phyloP scores from a whole-genome alignment of 2,329 filamentous ascomycete species.

The Xylaria sp. region DNA sequence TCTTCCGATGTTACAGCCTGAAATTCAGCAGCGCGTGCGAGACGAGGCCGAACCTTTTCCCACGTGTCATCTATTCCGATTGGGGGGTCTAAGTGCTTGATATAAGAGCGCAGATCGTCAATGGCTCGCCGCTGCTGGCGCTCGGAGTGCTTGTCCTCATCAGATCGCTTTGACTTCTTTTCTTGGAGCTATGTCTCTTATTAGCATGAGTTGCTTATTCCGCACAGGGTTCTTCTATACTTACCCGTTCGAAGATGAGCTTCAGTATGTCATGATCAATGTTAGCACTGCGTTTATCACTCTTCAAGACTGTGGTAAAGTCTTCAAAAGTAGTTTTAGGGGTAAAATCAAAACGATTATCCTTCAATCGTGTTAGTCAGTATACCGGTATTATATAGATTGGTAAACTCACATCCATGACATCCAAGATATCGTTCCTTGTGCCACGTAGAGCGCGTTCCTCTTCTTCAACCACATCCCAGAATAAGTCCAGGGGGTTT shows the following conservation, averaged over 20 bases:
- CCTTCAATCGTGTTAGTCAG: constrained; percentile 56
- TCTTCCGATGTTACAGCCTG: constrained; percentile 83
- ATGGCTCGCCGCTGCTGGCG: constrained; percentile 84
- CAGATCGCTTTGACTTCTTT: constrained; percentile 77
- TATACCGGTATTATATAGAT: not conserved
- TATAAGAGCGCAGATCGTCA: constrained; percentile 81
- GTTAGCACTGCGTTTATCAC: constrained; percentile 86
- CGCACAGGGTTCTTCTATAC: constrained; percentile 35
- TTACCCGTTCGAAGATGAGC: constrained; percentile 82
- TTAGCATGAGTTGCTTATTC: constrained; percentile 33
- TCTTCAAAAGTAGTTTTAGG: constrained; percentile 87
- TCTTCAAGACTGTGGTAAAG: constrained; percentile 80
- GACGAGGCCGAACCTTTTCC: constrained; percentile 81
- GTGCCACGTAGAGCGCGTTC: constrained; percentile 83
- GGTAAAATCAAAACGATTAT: constrained; percentile 90
- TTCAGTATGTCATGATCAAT: constrained; percentile 80
- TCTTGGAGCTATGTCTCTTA: constrained; percentile 69
- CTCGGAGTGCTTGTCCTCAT: constrained; percentile 82
- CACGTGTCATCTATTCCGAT: constrained; percentile 80
- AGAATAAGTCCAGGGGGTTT: constrained; percentile 88
- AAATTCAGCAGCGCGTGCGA: constrained; percentile 85
- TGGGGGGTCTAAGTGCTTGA: constrained; percentile 90
- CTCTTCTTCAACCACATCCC: constrained; percentile 94
- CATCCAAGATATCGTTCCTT: constrained; percentile 84
- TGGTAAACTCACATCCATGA: constrained; percentile 76